Conservation (phyloP, 257 asterid species). For the Solanum appendiculatum region DNA sequence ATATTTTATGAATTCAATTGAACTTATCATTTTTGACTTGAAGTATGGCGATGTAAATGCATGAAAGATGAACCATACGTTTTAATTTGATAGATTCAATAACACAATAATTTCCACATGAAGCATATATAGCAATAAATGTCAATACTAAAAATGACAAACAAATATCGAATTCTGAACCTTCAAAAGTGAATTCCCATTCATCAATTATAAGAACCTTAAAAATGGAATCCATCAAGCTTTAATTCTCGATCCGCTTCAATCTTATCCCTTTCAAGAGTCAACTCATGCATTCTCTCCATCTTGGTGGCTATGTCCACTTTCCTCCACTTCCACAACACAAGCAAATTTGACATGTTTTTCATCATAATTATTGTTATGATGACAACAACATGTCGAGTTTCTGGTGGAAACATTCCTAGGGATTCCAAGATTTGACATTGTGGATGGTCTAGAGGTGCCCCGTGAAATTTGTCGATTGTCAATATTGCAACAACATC, state of each 20-base stretch:
- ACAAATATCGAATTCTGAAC: not conserved
- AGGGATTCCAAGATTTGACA: not conserved
- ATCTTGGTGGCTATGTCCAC: not conserved
- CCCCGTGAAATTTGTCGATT: not conserved
- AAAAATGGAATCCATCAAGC: not conserved
- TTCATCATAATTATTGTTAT: not conserved
- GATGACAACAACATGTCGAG: not conserved
- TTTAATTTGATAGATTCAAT: not conserved
- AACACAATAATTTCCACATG: not conserved
- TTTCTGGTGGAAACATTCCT: not conserved
- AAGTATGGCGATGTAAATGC: not conserved
- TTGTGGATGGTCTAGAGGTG: not conserved
- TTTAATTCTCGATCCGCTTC: not conserved
- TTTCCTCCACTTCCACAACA: not conserved
- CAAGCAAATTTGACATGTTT: not conserved
- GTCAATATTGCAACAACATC: slow-evolving; percentile 7
- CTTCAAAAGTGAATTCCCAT: not conserved
- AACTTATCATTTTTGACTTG: not conserved
- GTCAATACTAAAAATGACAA: not conserved
- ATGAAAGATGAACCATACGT: not conserved
- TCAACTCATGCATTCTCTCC: not conserved
- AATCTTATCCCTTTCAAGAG: not conserved
- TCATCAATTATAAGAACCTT: not conserved
- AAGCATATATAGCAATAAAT: not conserved
- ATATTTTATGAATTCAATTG: not conserved